phyloP scores from a whole-genome alignment of 306 rosid species.

The Mucuna pruriens region DNA sequence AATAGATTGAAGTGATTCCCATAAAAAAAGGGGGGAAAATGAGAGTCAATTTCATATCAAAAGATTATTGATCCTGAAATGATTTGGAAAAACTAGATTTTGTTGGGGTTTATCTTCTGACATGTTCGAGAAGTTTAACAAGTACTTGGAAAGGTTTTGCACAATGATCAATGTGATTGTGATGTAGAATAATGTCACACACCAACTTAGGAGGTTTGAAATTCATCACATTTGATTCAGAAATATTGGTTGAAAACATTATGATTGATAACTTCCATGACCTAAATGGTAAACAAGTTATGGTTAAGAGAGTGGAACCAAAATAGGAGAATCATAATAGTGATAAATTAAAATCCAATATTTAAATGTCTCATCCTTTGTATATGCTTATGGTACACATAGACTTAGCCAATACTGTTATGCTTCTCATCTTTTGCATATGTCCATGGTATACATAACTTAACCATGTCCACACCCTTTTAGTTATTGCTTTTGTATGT shows the following conservation, averaged over 20 bases:
- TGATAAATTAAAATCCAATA: not conserved
- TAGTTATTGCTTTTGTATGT: not conserved
- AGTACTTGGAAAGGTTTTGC: not conserved
- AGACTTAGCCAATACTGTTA: not conserved
- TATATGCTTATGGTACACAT: not conserved
- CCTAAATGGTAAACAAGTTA: not conserved
- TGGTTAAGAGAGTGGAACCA: conserved; percentile 1
- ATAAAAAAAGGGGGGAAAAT: not conserved
- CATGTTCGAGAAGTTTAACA: not conserved
- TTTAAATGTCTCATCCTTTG: not conserved
- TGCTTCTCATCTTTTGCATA: not conserved
- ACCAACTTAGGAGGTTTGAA: not conserved
- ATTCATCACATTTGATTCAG: conserved; percentile 7
- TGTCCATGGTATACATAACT: not conserved
- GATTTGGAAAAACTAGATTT: not conserved
- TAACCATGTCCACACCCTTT: not conserved
- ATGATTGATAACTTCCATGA: not conserved
- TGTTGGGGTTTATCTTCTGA: conserved; percentile 4
- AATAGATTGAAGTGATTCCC: not conserved
- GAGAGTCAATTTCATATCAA: not conserved
- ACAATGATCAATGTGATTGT: not conserved
- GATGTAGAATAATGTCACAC: not conserved
- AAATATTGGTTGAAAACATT: not conserved
- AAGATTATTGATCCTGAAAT: not conserved
- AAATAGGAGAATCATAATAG: not conserved